Evolutionary conservation across 257 asterid genomes (phyloP).

Genomic region (Rubia yunnanensis): DNA sequence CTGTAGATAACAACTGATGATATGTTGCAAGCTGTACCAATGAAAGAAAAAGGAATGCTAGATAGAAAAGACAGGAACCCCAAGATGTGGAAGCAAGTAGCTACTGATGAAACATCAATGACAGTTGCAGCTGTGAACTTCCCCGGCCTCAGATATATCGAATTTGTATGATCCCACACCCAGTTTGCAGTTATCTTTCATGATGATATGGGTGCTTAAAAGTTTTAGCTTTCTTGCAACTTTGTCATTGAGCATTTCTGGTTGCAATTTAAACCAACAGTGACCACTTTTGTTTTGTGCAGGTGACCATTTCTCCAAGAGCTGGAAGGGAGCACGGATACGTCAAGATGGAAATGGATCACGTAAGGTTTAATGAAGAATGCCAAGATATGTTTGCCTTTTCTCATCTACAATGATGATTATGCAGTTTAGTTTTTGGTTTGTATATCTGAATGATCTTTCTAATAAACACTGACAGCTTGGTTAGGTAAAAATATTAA

Average conservation of each 20-base stretch:
- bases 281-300: constrained; percentile 11
- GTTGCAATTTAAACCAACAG: neutral
- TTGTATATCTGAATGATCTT: neutral
- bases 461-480: neutral
- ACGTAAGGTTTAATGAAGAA: constrained; percentile 60
- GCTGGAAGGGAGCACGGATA: constrained; percentile 92
- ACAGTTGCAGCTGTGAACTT: constrained; percentile 85
- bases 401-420: neutral
- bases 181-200: constrained; percentile 6
- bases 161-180: constrained; percentile 43
- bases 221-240: neutral
- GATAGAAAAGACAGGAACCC: constrained; percentile 89
- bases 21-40: constrained; percentile 95
- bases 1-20: constrained; percentile 90
- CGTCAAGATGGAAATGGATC: constrained; percentile 69
- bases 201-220: neutral
- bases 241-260: neutral
- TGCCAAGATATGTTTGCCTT: constrained; percentile 50
- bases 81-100: constrained; percentile 88
- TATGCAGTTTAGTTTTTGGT: no score
- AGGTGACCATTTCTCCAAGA: constrained; percentile 90
- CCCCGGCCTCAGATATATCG: constrained; percentile 76
- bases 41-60: constrained; percentile 88
- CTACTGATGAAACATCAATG: constrained; percentile 86
- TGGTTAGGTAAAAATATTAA: no score